Evolutionary conservation across 768 basidiomycete genomes (phyloP).

Genomic region (Pisolithus sp.): DNA sequence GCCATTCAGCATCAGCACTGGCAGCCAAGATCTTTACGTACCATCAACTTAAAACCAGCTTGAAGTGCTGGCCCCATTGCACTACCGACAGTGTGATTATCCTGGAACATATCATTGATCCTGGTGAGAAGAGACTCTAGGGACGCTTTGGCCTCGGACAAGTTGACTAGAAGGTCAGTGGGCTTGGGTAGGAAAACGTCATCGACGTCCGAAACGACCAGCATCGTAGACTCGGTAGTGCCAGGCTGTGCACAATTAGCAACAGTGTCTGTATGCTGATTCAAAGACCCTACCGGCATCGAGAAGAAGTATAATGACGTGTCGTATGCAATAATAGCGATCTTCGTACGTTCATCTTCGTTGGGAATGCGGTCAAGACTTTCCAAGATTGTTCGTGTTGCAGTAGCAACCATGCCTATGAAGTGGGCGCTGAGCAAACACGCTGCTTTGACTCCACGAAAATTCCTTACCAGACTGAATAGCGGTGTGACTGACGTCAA

Average conservation of each 20-base stretch:
- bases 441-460: not conserved
- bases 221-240: conserved; percentile 79
- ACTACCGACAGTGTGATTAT: conserved; percentile 88
- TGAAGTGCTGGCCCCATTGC: conserved; percentile 93
- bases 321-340: conserved; percentile 90
- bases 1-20: not conserved
- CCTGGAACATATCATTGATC: conserved; percentile 96
- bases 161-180: conserved; percentile 90
- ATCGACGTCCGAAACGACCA: conserved; percentile 94
- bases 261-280: not conserved
- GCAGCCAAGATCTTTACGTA: conserved; percentile 23
- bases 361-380: conserved; percentile 94
- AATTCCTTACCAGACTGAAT: conserved; percentile 68
- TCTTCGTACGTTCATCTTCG: conserved; percentile 86
- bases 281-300: conserved; percentile 45
- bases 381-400: conserved; percentile 93
- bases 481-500: conserved; percentile 91
- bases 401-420: conserved; percentile 95
- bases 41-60: conserved; percentile 94
- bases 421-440: not conserved
- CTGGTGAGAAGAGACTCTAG: conserved; percentile 77
- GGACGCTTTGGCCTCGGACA: conserved; percentile 74
- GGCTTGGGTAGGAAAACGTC: conserved; percentile 98
- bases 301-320: conserved; percentile 95
- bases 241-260: conserved; percentile 42